Evolutionary conservation across 306 rosid species (phyloP).

Genomic region (Trifolium fragiferum): DNA sequence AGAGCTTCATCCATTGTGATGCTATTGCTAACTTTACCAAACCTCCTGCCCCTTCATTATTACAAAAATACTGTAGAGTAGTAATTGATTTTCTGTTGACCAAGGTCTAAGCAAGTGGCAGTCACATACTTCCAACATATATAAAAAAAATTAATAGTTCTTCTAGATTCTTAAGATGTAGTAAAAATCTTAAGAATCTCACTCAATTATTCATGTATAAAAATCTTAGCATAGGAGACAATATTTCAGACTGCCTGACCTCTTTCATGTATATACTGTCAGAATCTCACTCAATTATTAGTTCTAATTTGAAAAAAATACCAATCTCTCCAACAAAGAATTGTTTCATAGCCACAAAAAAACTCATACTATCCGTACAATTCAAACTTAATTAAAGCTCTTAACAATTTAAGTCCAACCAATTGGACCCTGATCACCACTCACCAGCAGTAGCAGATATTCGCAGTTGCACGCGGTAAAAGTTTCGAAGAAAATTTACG

Average conservation of each 20-base stretch:
- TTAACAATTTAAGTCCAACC: too few species aligned
- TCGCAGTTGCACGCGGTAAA: too few species aligned
- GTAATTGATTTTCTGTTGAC: background rate
- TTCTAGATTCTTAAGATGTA: background rate
- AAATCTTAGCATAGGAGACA: background rate
- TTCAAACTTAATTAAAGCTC: too few species aligned
- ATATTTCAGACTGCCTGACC: background rate
- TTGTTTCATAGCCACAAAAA: background rate
- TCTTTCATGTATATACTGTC: background rate
- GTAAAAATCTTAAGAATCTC: too few species aligned
- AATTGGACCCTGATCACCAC: too few species aligned
- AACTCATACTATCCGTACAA: too few species aligned
- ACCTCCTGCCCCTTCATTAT: background rate
- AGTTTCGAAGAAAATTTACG: too few species aligned
- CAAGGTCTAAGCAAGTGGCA: background rate
- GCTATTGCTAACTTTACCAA: background rate
- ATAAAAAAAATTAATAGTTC: background rate
- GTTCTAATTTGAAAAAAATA: background rate
- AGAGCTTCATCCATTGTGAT: too few species aligned
- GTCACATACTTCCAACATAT: background rate
- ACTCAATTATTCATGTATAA: background rate
- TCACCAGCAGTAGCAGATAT: too few species aligned
- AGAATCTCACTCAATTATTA: slow-evolving; percentile 1
- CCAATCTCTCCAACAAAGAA: background rate
- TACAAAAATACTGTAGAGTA: slow-evolving; percentile 1